phyloP scores from a whole-genome alignment of 768 basidiomycete genomes.

The Hebeloma cylindrosporum region DNA sequence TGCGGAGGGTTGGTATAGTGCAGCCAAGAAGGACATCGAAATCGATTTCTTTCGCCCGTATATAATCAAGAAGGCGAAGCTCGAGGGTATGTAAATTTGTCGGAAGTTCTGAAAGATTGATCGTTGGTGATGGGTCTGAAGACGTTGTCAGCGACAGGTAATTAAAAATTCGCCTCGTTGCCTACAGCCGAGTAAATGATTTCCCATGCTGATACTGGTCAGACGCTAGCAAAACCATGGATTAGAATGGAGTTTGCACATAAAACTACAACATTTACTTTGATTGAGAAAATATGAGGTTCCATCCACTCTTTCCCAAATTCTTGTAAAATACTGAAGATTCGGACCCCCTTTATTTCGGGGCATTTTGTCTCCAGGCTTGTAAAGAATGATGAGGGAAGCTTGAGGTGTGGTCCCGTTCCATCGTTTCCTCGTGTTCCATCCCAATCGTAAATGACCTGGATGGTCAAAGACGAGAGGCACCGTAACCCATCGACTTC shows the following conservation, averaged over 20 bases:
- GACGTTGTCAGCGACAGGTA: background rate
- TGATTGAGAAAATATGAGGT: conserved; percentile 1
- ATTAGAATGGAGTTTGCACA: background rate
- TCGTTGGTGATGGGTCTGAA: background rate
- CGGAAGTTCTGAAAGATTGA: conserved; percentile 1
- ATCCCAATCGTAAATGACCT: background rate
- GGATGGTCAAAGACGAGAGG: background rate
- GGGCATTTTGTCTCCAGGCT: background rate
- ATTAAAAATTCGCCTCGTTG: no score
- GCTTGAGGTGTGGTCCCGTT: no score
- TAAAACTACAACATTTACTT: background rate
- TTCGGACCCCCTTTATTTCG: background rate
- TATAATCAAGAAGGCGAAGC: background rate
- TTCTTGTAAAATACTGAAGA: background rate
- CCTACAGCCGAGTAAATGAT: no score
- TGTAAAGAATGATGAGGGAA: background rate
- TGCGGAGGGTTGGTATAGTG: background rate
- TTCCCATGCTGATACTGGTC: conserved; percentile 1
- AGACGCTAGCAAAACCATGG: background rate
- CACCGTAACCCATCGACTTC: background rate
- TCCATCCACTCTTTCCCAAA: background rate
- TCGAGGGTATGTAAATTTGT: background rate
- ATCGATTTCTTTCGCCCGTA: background rate
- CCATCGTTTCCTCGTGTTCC: background rate
- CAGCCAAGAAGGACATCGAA: background rate